Evolutionary conservation across 192 early-diverging fungal genomes (phyloP).

Genomic region (Chytriomyces sp.): DNA sequence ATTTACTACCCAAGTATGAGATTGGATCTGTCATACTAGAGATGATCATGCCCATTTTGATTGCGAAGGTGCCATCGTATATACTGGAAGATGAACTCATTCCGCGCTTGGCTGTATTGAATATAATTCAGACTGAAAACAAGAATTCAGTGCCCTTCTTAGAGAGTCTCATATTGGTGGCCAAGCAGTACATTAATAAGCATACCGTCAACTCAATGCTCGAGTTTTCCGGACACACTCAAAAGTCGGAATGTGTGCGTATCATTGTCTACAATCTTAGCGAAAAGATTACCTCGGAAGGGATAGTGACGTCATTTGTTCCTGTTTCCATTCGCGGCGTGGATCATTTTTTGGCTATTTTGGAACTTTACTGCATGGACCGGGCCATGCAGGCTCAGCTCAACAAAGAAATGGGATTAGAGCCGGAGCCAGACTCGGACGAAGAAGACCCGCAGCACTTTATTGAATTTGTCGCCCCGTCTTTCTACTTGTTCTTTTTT

Average conservation of each 20-base stretch:
- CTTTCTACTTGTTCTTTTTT: slow-evolving; percentile 35
- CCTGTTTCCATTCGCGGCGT: slow-evolving; percentile 29
- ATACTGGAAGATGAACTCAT: slow-evolving; percentile 32
- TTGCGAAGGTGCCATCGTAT: slow-evolving; percentile 10
- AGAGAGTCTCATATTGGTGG: slow-evolving; percentile 16
- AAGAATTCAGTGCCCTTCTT: slow-evolving; percentile 23
- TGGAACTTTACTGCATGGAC: slow-evolving; percentile 43
- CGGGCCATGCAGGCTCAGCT: slow-evolving; percentile 18
- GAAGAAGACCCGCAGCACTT: slow-evolving; percentile 14
- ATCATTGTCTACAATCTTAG: slow-evolving; percentile 31
- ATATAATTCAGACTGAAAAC: slow-evolving; percentile 34
- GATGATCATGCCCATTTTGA: slow-evolving; percentile 16
- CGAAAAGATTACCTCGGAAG: slow-evolving; percentile 30
- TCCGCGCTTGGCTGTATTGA: slow-evolving; percentile 38
- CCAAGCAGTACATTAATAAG: slow-evolving; percentile 1
- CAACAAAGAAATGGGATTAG: background rate
- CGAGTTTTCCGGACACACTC: slow-evolving; percentile 39
- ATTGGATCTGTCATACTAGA: slow-evolving; percentile 30
- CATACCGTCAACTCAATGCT: slow-evolving; percentile 42
- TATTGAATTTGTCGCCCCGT: slow-evolving; percentile 31
- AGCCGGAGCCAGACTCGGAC: background rate
- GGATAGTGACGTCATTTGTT: slow-evolving; percentile 37
- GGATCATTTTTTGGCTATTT: slow-evolving; percentile 38
- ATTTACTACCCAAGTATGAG: slow-evolving; percentile 28
- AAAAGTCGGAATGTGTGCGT: slow-evolving; percentile 34